Base-by-base conservation (phyloP, 2,329 filamentous ascomycete species). In the Byssochlamys sp. region DNA sequence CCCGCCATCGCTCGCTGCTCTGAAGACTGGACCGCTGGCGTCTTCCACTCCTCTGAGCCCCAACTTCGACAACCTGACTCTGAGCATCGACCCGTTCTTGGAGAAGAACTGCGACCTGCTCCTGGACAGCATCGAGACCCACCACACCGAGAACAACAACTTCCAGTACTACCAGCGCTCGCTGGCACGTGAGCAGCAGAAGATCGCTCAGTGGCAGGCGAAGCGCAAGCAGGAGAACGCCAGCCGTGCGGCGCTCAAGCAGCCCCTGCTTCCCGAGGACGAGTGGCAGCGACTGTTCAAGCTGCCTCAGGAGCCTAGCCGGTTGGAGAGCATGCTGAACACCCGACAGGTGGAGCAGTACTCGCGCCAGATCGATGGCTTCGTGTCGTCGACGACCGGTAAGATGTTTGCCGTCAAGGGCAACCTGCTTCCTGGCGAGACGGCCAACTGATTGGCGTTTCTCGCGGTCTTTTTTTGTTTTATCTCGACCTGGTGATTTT, bases 261-360 rank as follows among this genome's bases (percentile, higher is more conserved):
- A 97, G 77, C 75, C 87, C 48, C 85, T 85, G 39, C 84, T 97
- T 54, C 91, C 94, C 39, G 94, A 99, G 79, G 92, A 97, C 69
- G 94, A 99, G 81, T 99, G 91, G 91, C 90, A 95, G 78, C 87
- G 90, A 72, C 82, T 97, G 67, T 99, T 97, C 84, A 99, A 99
- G 84, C 84, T 99, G 65, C 94, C 94, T 27, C 87, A 90, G 72
- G 92, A 97, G 80, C 92, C 94, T 57, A 95, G 88, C 77, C 82
- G 92, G 65, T 79, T 97, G 66, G 92, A 97, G 80, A 90, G 88
- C 64, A 89, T 99, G 83, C 81, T 99, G 71, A 95, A 96, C 74
- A 91, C 89, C 62, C 85, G 91, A 76, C 94, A 99, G 79, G 91
- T 96, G 57, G 91, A 97, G 78, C 92, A 97, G 79, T 99, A 97